Evolutionary conservation across 169 alveolate species (phyloP), one percentile per base, ranked within the genome.

Genomic region (Prorocentrum cordatum): DNA sequence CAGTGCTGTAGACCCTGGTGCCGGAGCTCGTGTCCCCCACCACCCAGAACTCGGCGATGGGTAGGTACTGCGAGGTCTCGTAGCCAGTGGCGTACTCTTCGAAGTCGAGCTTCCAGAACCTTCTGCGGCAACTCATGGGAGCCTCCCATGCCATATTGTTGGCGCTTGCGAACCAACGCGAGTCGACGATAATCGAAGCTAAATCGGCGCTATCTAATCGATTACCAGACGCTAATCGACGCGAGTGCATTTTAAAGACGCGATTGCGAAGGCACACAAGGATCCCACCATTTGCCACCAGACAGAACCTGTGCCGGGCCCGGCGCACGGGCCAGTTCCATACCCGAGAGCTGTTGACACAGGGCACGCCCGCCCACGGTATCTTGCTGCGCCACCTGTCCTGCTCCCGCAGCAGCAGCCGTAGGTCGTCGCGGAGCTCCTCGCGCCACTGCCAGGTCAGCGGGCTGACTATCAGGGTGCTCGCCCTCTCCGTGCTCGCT

Each of bases 261-360:
- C n/a, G n/a, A n/a, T n/a, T n/a, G n/a, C n/a, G n/a, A n/a, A n/a
- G n/a, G n/a, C n/a, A n/a, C n/a, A n/a, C n/a, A n/a, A n/a, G n/a
- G n/a, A n/a, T n/a, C n/a, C n/a, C n/a, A n/a, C 59, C 70, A 27
- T 77, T 59, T 1, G 88, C 72, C 61, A 77, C n/a, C 66, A 59
- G 54, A 72, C 88, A 77, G n/a, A 59, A 27, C n/a, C n/a, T 42
- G 75, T 77, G 75, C 39, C 2, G 24, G 42, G 59, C 59, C 3
- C 88, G 70, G 18, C 71, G 73, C 72, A 77, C 75, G 3, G 88
- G 88, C 88, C 88, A 77, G 33, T 77, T 77, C 66, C 54, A 77
- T 4, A 77, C 59, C 47, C 47, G 16, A 12, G 88, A 77, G 29
- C 88, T 29, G 62, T 77, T 77, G 18, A 77, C 35, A 14, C 75